These are phyloP conservation scores for Pseudogymnoascus sp. DNA, from an alignment of 2,329 filamentous ascomycete genomes.

Conservation along the genomic window DNA sequence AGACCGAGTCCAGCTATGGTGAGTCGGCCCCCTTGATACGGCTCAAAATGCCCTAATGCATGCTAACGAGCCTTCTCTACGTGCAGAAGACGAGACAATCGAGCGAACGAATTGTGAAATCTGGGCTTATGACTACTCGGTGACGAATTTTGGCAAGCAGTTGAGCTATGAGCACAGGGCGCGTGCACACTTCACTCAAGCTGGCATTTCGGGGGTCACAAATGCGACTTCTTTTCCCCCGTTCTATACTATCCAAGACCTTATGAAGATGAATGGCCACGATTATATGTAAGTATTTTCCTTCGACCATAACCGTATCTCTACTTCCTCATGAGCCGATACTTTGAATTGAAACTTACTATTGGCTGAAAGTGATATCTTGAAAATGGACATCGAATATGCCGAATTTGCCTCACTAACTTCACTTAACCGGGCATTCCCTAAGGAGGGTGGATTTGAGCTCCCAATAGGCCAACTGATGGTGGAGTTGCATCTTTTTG, in stretches of 20 bases:
- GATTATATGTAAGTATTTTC: conserved; percentile 26
- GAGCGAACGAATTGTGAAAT: conserved; percentile 31
- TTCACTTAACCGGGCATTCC: conserved; percentile 21
- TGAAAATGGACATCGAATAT: conserved; percentile 35
- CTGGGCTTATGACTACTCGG: conserved; percentile 34
- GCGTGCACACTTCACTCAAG: conserved; percentile 28
- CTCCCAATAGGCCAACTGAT: conserved; percentile 19
- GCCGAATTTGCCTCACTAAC: conserved; percentile 29
- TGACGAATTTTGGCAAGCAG: conserved; percentile 25
- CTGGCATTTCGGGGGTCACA: conserved; percentile 26
- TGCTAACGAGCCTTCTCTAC: not conserved
- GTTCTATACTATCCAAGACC: conserved; percentile 29
- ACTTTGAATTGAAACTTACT: conserved; percentile 4
- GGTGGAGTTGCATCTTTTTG: conserved; percentile 20
- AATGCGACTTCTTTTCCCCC: conserved; percentile 23
- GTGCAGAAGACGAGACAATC: conserved; percentile 29
- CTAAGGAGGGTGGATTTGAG: conserved; percentile 10
- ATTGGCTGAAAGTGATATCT: conserved; percentile 26
- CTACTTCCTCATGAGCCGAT: not conserved
- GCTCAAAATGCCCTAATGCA: not conserved
- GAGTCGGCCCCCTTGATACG: conserved; percentile 2
- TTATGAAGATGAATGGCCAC: conserved; percentile 32
- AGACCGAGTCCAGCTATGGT: conserved; percentile 32
- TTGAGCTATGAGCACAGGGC: conserved; percentile 1
- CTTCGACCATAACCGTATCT: not conserved